These are phyloP conservation scores for Xanthoconium stramineum DNA, from an alignment of 768 basidiomycete species.

Conservation along the genomic window DNA sequence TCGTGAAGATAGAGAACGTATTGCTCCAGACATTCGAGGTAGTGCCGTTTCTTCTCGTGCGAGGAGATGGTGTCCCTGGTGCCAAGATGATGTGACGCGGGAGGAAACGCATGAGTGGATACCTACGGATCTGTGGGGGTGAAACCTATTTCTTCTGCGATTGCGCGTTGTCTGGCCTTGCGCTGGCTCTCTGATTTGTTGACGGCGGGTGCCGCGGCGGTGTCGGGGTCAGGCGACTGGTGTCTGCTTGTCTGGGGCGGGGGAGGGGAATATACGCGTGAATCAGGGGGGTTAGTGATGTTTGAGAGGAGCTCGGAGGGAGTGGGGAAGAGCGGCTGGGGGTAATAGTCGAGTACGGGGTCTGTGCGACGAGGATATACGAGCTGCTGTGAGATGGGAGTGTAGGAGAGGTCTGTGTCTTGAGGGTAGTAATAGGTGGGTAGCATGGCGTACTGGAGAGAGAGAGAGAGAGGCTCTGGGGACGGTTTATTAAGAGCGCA, in stretches of 20 bases:
- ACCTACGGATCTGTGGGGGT: constrained; percentile 61
- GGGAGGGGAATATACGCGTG: constrained; percentile 2
- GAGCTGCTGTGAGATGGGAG: constrained; percentile 8
- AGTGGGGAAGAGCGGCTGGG: constrained; percentile 54
- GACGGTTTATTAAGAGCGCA: not conserved
- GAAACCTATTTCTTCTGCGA: constrained; percentile 56
- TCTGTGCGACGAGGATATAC: constrained; percentile 9
- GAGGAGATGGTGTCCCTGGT: constrained; percentile 69
- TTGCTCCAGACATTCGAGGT: constrained; percentile 69
- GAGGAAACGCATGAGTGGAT: not conserved
- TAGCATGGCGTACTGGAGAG: not conserved
- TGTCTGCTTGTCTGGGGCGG: constrained; percentile 5
- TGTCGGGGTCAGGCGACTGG: constrained; percentile 9
- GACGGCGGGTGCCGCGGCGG: not conserved
- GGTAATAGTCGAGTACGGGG: constrained; percentile 15
- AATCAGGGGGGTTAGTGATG: constrained; percentile 18
- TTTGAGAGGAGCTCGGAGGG: constrained; percentile 61
- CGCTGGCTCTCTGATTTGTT: constrained; percentile 47
- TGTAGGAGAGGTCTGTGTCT: too few relatives aligned
- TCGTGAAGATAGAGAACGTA: constrained; percentile 67
- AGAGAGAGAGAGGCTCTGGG: too few relatives aligned
- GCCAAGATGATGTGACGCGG: not conserved
- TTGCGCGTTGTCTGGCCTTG: constrained; percentile 55
- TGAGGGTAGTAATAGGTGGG: not conserved
- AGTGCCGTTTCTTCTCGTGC: constrained; percentile 74